Evolutionary conservation across 306 rosid genomes (phyloP), one percentile per base, ranked within the genome.

Genomic region (Morella rubra): DNA sequence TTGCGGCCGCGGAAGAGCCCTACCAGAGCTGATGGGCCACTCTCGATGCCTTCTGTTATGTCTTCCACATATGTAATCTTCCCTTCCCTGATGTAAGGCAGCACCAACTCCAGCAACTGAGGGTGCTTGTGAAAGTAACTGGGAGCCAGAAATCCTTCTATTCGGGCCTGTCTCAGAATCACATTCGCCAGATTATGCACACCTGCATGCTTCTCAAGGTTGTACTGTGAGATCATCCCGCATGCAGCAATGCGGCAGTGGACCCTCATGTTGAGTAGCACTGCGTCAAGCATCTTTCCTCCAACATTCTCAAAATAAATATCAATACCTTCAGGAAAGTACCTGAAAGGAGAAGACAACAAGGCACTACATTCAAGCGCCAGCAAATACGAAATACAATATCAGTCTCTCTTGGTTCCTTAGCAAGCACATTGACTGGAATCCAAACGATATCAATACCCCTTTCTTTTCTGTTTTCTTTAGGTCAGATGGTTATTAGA

Each of bases 41-140:
- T 81, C 79, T 86, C 87, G 32, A 86, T 80, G 56, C 90, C 86
- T 77, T 84, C 53, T 56, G 76, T 86, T 9, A 82, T 66, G 37
- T 84, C 86, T 69, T 86, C 87, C 59, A 78, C 81, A 18, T 73
- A 84, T 0, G 20, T 71, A 11, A 84, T 64, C 71, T 86, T 89
- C 68, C 93, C 91, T 73, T 87, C 85, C 77, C 78, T 89, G 16
- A 89, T 80, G 46, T 68, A 66, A 73, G 96, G 93, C 81, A 90
- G 61, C 32, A 90, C 69, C n/a, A 74, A 74, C 2, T 90, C 96
- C 58, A 90, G 78, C 62, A 88, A 89, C 83, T 93, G 84, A 0
- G 85, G 83, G 69, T 90, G 89, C 2, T 79, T 76, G 44, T 89
- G 86, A 68, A 22, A 44, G 67, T 54, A 58, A 68, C 58, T 11